Conservation (phyloP, 1,284 basidiomycete genomes). For the Erythrobasidium hasegawianum region DNA sequence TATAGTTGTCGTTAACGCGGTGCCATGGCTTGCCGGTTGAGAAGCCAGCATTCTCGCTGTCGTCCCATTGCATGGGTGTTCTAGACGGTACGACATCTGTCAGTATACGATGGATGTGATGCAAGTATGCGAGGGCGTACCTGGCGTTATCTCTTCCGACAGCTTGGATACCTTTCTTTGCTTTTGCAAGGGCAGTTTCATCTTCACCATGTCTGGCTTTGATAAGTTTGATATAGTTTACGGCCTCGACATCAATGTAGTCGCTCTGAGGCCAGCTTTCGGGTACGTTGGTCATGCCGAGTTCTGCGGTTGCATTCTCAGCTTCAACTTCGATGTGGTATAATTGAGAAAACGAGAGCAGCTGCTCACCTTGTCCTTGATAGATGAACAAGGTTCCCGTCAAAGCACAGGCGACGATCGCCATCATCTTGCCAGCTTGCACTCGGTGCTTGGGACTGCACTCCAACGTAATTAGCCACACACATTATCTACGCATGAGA, state of each 20-base stretch:
- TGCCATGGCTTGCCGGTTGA: slow-evolving; percentile 56
- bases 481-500: too few species aligned
- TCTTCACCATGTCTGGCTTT: slow-evolving; percentile 44
- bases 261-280: slow-evolving; percentile 63
- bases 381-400: slow-evolving; percentile 67
- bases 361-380: slow-evolving; percentile 53
- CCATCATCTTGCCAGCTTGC: slow-evolving; percentile 49
- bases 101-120: too few species aligned
- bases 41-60: background rate
- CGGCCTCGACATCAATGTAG: slow-evolving; percentile 58
- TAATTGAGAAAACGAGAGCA: too few species aligned
- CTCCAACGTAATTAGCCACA: too few species aligned
- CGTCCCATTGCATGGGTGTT: background rate
- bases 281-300: slow-evolving; percentile 67
- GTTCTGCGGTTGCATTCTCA: slow-evolving; percentile 50
- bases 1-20: slow-evolving; percentile 67
- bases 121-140: too few species aligned
- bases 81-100: background rate
- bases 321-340: too few species aligned
- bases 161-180: too few species aligned
- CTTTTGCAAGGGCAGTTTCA: too few species aligned
- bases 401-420: slow-evolving; percentile 60
- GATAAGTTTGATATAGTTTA: slow-evolving; percentile 49
- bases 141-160: too few species aligned
- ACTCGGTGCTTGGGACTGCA: slow-evolving; percentile 6